Conservation (phyloP, 306 rosid genomes). For the Medicago ruthenica region DNA sequence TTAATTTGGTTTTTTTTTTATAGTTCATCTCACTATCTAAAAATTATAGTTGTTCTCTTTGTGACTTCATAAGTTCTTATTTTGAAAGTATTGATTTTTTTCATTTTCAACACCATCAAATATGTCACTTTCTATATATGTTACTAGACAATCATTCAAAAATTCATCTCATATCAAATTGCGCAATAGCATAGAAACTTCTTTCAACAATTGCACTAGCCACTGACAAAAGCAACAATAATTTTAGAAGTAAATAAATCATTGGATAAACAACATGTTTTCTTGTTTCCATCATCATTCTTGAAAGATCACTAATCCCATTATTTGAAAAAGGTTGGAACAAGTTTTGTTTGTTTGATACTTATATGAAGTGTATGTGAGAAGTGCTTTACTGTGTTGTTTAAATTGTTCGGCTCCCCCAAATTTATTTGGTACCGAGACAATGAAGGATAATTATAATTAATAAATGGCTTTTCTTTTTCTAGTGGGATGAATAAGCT, state of each 20-base stretch:
- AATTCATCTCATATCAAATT: neutral
- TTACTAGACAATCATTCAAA: neutral
- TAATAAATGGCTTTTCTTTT: too few relatives aligned
- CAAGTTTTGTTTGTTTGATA: too few relatives aligned
- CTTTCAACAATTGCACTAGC: neutral
- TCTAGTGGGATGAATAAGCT: too few relatives aligned
- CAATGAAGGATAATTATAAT: too few relatives aligned
- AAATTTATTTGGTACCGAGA: too few relatives aligned
- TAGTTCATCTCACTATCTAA: neutral
- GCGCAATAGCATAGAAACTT: neutral
- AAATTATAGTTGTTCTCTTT: neutral
- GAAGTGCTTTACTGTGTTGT: too few relatives aligned
- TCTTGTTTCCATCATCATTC: neutral
- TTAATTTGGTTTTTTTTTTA: too few relatives aligned
- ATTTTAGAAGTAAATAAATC: neutral
- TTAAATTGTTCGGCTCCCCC: too few relatives aligned
- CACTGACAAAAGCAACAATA: neutral
- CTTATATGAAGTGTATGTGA: too few relatives aligned
- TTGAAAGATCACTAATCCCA: too few relatives aligned
- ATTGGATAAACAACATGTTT: neutral
- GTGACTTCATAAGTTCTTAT: neutral
- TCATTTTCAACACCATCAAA: neutral
- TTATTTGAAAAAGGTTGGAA: too few relatives aligned
- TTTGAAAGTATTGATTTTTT: neutral
- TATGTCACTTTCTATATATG: neutral